A percentile compares a stretch with the other conserved stretches of the same genome.
Conservation (phyloP, 2,329 filamentous ascomycete species). For the Cordyceps fumosorosea region DNA sequence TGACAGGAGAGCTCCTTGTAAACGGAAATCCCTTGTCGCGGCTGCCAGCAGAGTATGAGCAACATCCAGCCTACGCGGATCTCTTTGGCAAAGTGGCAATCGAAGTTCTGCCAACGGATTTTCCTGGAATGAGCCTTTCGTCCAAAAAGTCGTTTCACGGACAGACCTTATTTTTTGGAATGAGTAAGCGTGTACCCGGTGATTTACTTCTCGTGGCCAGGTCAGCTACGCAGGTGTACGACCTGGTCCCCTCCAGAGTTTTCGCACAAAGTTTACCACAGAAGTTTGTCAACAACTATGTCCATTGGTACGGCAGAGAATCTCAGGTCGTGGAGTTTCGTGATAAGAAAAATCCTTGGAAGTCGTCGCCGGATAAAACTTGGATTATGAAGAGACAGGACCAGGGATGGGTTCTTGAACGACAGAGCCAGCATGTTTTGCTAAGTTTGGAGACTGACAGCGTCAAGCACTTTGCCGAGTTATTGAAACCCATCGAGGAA, state of each 20-base stretch:
- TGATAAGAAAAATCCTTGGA: background rate
- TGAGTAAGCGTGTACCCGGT: background rate
- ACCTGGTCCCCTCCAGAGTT: background rate
- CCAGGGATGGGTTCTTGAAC: background rate
- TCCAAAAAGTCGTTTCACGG: background rate
- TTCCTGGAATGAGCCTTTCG: slow-evolving; percentile 3
- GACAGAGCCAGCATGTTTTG: background rate
- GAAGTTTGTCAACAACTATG: background rate
- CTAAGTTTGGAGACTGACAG: background rate
- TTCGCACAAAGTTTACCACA: background rate
- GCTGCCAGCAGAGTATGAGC: background rate
- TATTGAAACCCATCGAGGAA: background rate
- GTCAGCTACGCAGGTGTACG: background rate
- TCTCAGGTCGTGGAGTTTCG: background rate
- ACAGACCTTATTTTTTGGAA: background rate
- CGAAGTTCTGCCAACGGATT: background rate
- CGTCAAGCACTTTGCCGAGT: background rate
- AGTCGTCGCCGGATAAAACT: background rate
- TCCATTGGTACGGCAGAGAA: slow-evolving; percentile 4
- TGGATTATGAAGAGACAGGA: background rate
- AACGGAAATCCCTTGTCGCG: background rate
- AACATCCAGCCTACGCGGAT: background rate
- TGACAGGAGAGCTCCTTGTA: slow-evolving; percentile 5
- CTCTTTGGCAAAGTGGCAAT: background rate
- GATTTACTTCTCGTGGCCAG: slow-evolving; percentile 1